Evolutionary conservation across 1,284 basidiomycete species (phyloP), one percentile per base, ranked within the genome.

Genomic region (Pholiota adiposa): DNA sequence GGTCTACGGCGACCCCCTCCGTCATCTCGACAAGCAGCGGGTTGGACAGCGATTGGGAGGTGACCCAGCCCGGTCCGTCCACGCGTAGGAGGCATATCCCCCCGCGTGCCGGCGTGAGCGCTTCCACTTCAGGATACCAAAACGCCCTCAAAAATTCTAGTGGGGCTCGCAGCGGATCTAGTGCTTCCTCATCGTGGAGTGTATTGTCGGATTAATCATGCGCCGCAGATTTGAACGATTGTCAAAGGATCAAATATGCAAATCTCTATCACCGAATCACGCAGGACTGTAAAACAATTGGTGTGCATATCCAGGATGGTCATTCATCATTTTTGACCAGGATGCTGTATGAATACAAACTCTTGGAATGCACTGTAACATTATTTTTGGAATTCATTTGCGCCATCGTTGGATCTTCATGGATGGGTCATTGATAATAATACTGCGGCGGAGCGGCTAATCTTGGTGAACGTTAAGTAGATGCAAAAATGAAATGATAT

Each of bases 1-100:
- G 29, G 29, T 31, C n/a, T n/a, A n/a, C n/a, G n/a, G n/a, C n/a
- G n/a, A n/a, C n/a, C n/a, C n/a, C n/a, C 53, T 23, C 25, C 18
- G 41, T 3, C 11, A 9, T 34, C 4, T 54, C 54, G 14, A 21
- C 19, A 19, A 50, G 54, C 44, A 58, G 41, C n/a, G 56, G 31
- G 14, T 19, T 49, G 9, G 54, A 31, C 3, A 56, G 54, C 31
- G 54, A 56, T 18, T 56, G 54, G 54, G 54, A 56, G 2, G 54
- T 50, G 6, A 7, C 54, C n/a, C 5, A 21, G 9, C 19, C 48
- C n/a, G 38, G 29, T 4, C n/a, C 19, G 5, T 44, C 43, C 5
- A 2, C 41, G 27, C 36, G 14, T 12, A 19, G 18, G 40, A 1
- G 12, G 31, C 16, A 5, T 25, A 2, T 43, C 6, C 2, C 19